phyloP scores from a whole-genome alignment of 495 filamentous ascomycete species.

The Neurospora tetrasperma region DNA sequence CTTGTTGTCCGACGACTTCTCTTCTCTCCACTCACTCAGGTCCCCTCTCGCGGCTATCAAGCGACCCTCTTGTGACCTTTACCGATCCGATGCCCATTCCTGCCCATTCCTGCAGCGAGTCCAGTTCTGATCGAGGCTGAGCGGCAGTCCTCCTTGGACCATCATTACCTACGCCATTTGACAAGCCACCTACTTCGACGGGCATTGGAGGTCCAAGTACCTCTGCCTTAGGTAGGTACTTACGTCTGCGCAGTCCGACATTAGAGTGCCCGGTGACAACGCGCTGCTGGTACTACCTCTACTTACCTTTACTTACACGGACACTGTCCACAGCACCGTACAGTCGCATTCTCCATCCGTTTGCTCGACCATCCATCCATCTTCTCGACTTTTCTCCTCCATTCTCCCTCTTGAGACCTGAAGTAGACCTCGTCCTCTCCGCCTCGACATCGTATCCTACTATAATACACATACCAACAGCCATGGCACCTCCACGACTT shows the following conservation, averaged over 20 bases:
- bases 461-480: not conserved
- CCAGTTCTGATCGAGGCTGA: not conserved
- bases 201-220: too few species aligned
- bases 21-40: not conserved
- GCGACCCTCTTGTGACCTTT: not conserved
- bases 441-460: not conserved
- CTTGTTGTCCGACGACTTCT: not conserved
- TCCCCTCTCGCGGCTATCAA: not conserved
- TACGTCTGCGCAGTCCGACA: too few species aligned
- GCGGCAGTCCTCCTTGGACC: not conserved
- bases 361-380: not conserved
- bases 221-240: too few species aligned
- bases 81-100: not conserved
- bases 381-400: not conserved
- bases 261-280: too few species aligned
- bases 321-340: not conserved
- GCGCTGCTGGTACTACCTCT: too few species aligned
- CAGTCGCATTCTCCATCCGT: not conserved
- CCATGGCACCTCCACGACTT: not conserved
- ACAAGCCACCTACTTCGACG: not conserved
- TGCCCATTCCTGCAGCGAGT: not conserved
- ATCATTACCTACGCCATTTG: not conserved
- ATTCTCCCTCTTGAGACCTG: not conserved
- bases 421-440: not conserved
- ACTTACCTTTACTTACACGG: not conserved